Evolutionary conservation across 169 alveolate species (phyloP), one percentile per base, ranked within the genome.

Genomic region (Plasmodium sp.): DNA sequence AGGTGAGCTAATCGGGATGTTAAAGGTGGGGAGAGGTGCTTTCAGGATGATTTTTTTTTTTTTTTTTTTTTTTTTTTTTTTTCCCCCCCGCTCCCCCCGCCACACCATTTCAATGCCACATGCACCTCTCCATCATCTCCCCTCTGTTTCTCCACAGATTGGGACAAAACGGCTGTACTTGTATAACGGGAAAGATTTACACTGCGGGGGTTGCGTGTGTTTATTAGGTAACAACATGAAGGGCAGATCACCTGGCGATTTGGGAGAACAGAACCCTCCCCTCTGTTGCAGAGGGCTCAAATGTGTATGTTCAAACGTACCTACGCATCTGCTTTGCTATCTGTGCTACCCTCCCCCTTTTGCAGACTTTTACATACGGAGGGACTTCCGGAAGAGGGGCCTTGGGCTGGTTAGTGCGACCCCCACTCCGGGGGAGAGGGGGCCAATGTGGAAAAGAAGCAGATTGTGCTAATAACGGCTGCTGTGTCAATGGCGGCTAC

Each of bases 311-410:
- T 1, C 62, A 51, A 5, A 51, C 62, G 22, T 51, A 51, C 22
- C 62, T 51, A 51, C 62, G 0, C 27, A 51, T 34, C 22, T 62
- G 4, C 45, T 33, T 62, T 14, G 12, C 6, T 34, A 67, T 67
- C 36, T 39, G 18, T 5, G 9, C 45, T 83, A 45, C 48, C n/a
- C 27, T 67, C 27, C 45, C 73, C 33, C n/a, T 12, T 41, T 33
- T 71, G n/a, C 58, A 84, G 93, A 84, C 45, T 84, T 84, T 45
- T 84, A 84, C 54, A 84, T 84, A 84, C 48, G 27, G 33, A 48
- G 51, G 12, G 18, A 43, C 27, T 84, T 84, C 56, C 93, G 77
- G 77, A 84, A 84, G 48, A 84, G 83, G 83, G 93, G 93, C 51
- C 84, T 84, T 12, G 93, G 93, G 77, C 73, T 84, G 9, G 93